Evolutionary conservation across 1,139 yeast species (phyloP).

Genomic region (Sugiyamaella xylanicola): DNA sequence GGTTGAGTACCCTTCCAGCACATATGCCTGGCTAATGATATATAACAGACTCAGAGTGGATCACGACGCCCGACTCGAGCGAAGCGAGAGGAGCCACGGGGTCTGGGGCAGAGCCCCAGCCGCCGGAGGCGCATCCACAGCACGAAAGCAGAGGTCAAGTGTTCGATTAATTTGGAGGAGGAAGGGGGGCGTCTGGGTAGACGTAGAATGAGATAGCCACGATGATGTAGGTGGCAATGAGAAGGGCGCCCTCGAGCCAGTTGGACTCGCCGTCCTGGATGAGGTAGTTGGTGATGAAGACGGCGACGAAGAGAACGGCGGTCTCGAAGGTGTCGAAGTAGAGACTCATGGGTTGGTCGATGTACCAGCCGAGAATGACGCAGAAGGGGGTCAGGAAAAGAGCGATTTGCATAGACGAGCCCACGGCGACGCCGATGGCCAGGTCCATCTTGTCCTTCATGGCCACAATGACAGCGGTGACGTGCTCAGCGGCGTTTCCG

Average conservation of each 20-base stretch:
- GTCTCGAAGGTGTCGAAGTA: constrained; percentile 94
- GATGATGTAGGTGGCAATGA: constrained; percentile 79
- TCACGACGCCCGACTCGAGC: neutral
- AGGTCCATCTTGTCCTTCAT: constrained; percentile 96
- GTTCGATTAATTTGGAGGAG: neutral
- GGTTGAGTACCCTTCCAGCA: too few relatives aligned
- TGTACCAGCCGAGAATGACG: constrained; percentile 89
- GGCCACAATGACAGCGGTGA: constrained; percentile 92
- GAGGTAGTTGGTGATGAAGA: constrained; percentile 82
- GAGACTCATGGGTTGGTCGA: constrained; percentile 89
- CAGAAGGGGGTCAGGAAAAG: constrained; percentile 92
- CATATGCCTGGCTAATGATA: too few relatives aligned
- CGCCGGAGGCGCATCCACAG: constrained; percentile 6
- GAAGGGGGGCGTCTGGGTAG: constrained; percentile 55
- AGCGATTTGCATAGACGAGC: constrained; percentile 95
- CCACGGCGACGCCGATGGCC: constrained; percentile 95
- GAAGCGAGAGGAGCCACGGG: neutral
- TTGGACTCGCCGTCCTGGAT: constrained; percentile 93
- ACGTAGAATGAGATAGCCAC: constrained; percentile 87
- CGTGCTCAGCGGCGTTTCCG: constrained; percentile 98
- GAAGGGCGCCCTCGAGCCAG: constrained; percentile 96
- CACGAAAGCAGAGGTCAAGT: neutral
- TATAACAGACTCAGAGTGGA: neutral
- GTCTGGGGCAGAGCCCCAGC: constrained; percentile 4
- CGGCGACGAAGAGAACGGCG: constrained; percentile 83